Conservation (phyloP, 305 asterid genomes). For the Fraxinus baroniana region DNA sequence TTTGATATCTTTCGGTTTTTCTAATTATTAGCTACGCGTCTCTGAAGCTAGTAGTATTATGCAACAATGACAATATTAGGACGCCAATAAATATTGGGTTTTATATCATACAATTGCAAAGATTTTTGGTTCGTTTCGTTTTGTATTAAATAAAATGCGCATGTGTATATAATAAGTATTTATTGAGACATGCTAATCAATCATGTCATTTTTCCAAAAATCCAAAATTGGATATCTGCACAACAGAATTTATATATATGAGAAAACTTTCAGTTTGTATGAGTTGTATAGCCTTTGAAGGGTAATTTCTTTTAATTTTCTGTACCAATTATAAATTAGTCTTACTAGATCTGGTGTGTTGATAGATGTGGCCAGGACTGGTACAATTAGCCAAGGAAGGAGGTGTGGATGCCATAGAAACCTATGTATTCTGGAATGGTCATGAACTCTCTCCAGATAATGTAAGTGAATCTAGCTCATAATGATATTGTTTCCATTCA, state of each 20-base stretch:
- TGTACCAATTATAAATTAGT: not conserved
- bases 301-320: not conserved
- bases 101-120: not conserved
- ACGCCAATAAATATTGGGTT: not conserved
- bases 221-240: not conserved
- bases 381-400: constrained; percentile 85
- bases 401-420: constrained; percentile 76
- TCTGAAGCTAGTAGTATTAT: not conserved
- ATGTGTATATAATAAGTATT: not conserved
- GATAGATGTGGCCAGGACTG: constrained; percentile 89
- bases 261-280: not conserved
- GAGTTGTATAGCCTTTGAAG: not conserved
- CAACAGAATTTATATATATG: not conserved
- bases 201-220: not conserved
- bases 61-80: not conserved
- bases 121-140: not conserved
- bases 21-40: not conserved
- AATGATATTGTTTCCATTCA: not conserved
- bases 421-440: constrained; percentile 94
- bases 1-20: not conserved
- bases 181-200: not conserved
- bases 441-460: constrained; percentile 78
- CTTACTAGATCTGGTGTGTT: not conserved
- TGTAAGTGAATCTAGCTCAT: constrained; percentile 32
- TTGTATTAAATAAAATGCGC: not conserved